These are phyloP conservation scores for Hortiboletus flavorubellus DNA, from an alignment of 768 basidiomycete species.

Conservation along the genomic window DNA sequence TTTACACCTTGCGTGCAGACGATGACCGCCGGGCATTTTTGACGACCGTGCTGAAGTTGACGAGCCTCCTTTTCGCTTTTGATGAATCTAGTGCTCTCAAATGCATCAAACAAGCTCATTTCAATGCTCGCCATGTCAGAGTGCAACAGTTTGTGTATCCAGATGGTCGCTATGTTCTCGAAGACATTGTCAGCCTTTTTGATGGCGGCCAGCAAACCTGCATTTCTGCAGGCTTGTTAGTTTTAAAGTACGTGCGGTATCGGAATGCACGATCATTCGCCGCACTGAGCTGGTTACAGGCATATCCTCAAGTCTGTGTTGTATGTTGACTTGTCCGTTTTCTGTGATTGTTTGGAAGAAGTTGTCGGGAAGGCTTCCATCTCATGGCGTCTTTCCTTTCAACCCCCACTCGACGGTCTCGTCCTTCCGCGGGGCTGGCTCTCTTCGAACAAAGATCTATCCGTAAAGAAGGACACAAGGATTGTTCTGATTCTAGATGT, in stretches of 20 bases:
- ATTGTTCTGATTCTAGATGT: slow-evolving; percentile 8
- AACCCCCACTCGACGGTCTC: slow-evolving; percentile 38
- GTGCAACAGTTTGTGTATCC: slow-evolving; percentile 6
- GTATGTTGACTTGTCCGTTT: slow-evolving; percentile 30
- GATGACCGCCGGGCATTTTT: slow-evolving; percentile 31
- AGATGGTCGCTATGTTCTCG: slow-evolving; percentile 25
- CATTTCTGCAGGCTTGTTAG: slow-evolving; percentile 35
- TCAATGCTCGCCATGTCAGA: slow-evolving; percentile 5
- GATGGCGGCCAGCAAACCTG: slow-evolving; percentile 21
- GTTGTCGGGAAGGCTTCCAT: slow-evolving; percentile 43
- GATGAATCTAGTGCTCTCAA: slow-evolving; percentile 31
- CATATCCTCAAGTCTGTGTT: slow-evolving; percentile 39
- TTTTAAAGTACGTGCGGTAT: slow-evolving; percentile 35
- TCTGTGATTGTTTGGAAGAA: slow-evolving; percentile 40
- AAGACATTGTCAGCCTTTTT: slow-evolving; percentile 31
- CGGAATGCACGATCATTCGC: neutral
- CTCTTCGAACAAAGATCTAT: slow-evolving; percentile 17
- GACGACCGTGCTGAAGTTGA: slow-evolving; percentile 37
- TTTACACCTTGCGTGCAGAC: slow-evolving; percentile 31
- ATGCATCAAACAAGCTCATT: slow-evolving; percentile 36
- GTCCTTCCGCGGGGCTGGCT: slow-evolving; percentile 58
- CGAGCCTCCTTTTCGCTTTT: slow-evolving; percentile 38
- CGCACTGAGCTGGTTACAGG: slow-evolving; percentile 27
- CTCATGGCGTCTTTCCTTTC: slow-evolving; percentile 23
- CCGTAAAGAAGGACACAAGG: slow-evolving; percentile 3